Evolutionary conservation across 352 stramenopile genomes (phyloP), one percentile per base, ranked within the genome.

Genomic region (Phytophthora ohioensis): DNA sequence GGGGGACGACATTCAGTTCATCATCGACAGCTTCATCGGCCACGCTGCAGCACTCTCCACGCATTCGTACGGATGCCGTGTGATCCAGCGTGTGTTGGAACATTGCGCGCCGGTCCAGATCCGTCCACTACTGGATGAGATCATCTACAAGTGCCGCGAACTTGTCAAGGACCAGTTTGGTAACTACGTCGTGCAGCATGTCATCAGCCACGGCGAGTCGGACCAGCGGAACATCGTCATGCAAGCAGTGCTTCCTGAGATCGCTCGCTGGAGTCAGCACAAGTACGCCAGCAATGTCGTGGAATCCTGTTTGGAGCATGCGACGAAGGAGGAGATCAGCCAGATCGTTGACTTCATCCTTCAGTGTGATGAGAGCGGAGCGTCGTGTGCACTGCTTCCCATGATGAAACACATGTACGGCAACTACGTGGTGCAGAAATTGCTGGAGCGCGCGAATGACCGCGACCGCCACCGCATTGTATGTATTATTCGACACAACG

Each of bases 121-220:
- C 53, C 87, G 80, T 8, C 81, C 85, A n/a, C 92, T 99, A 31
- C 72, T 99, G 38, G 91, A 97, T 75, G 91, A 99, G 66, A 98
- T 99, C 57, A 90, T 96, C 17, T 84, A 84, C 66, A 91, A 92
- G 57, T 97, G 89, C 64, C 85, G 80, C n/a, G 87, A 92, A 17
- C 75, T 96, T 39, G 87, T 95, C 32, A 92, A 94, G 80, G 97
- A 99, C 75, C 97, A 99, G 73, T 99, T 99, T 78, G 98, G 97
- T 9, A 99, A 99, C 81, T 99, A 99, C 70, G 97, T 99, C 6
- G 98, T 99, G 62, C 98, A 99, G 75, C 97, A 99, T 68, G 94
- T 99, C 13, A 92, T 99, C 55, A 89, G 97, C 59, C 97, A 98
- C 69, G 97, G 97, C 39, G 87, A 96, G 41, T 72, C 71, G 3